These are phyloP conservation scores for Boletales sp. DNA, from an alignment of 768 basidiomycete species.

Conservation along the genomic window DNA sequence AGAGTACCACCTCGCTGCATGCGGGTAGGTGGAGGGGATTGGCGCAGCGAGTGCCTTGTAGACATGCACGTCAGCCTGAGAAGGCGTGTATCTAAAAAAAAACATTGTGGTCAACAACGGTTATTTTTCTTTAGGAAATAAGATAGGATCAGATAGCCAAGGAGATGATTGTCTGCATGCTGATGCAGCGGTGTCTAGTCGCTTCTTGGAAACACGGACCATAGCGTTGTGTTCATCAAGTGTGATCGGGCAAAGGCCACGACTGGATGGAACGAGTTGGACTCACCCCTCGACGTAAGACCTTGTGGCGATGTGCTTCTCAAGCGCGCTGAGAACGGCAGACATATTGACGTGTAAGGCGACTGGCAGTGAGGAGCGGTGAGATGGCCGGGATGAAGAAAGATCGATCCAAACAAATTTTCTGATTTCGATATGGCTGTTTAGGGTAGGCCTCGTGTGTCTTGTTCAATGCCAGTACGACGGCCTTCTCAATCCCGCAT, in stretches of 20 bases:
- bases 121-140: background rate
- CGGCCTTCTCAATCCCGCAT: background rate
- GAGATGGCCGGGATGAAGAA: conserved; percentile 29
- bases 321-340: conserved; percentile 66
- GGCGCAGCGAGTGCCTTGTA: conserved; percentile 79
- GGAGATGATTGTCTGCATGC: conserved; percentile 67
- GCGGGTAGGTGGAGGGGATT: conserved; percentile 59
- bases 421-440: conserved; percentile 17
- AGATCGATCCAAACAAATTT: conserved; percentile 21
- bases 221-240: conserved; percentile 76
- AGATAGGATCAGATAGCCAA: conserved; percentile 66
- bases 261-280: conserved; percentile 3
- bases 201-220: conserved; percentile 98
- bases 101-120: conserved; percentile 6
- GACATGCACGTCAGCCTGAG: conserved; percentile 91
- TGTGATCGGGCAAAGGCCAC: conserved; percentile 12
- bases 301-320: conserved; percentile 80
- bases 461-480: background rate
- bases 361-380: conserved; percentile 2
- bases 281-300: conserved; percentile 93
- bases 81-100: conserved; percentile 72
- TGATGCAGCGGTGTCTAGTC: conserved; percentile 86
- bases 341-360: conserved; percentile 47
- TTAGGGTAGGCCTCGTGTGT: conserved; percentile 31
- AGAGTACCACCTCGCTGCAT: conserved; percentile 87